Evolutionary conservation across 371 early-diverging fungal genomes (phyloP).

Genomic region (Umbelopsis sp.): DNA sequence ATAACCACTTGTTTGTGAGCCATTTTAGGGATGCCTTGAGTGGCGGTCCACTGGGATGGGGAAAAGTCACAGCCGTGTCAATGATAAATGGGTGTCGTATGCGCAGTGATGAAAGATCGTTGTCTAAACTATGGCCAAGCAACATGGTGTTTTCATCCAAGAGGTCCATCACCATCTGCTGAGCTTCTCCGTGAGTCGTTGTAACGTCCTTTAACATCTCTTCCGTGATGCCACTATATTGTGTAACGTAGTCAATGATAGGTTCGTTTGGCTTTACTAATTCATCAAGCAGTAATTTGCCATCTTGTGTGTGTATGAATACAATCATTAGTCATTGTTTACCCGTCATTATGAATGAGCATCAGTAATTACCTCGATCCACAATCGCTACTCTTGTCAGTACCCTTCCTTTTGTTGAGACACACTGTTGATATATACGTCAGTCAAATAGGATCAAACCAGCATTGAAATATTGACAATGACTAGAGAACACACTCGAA

Average conservation of each 20-base stretch:
- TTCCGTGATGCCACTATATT: constrained; percentile 69
- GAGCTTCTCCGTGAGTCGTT: constrained; percentile 57
- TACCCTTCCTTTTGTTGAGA: constrained; percentile 64
- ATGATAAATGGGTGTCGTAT: constrained; percentile 65
- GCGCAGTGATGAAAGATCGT: constrained; percentile 70
- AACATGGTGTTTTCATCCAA: constrained; percentile 61
- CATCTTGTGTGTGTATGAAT: constrained; percentile 49
- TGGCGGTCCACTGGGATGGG: constrained; percentile 64
- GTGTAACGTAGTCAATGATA: constrained; percentile 71
- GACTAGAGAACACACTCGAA: too few relatives aligned
- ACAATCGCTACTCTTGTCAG: constrained; percentile 70
- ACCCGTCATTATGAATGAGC: neutral
- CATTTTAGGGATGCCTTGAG: constrained; percentile 55
- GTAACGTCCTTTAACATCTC: constrained; percentile 47
- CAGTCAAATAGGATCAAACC: too few relatives aligned
- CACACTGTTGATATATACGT: constrained; percentile 43
- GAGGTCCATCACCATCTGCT: constrained; percentile 40
- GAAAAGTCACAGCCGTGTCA: constrained; percentile 71
- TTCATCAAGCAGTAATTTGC: constrained; percentile 60
- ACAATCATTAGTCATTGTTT: neutral
- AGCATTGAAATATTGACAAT: too few relatives aligned
- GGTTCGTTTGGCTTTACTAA: constrained; percentile 64
- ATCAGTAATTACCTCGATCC: constrained; percentile 37
- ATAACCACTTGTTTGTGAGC: constrained; percentile 58
- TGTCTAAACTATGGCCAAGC: constrained; percentile 77